These are phyloP conservation scores for Linderina pennispora DNA, from an alignment of 192 early-diverging fungal species.

Conservation along the genomic window DNA sequence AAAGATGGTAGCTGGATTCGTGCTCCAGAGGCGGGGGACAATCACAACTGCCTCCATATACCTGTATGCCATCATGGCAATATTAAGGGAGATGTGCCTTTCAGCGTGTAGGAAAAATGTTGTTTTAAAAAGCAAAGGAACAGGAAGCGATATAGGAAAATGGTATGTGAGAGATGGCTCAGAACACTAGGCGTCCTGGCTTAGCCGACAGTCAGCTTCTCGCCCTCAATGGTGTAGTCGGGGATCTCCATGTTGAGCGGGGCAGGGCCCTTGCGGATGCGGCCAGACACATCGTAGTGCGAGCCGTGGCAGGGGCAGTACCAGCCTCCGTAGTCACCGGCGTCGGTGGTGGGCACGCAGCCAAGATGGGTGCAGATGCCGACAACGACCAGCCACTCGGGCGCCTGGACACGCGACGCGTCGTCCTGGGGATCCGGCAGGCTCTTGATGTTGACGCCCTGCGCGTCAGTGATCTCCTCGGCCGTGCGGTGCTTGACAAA, in stretches of 20 bases:
- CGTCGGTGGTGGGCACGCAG: conserved; percentile 96
- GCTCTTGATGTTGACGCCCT: conserved; percentile 66
- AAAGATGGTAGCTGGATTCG: too few species aligned
- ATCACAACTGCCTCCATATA: too few species aligned
- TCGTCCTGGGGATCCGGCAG: conserved; percentile 92
- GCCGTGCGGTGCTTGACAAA: conserved; percentile 95
- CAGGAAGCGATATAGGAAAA: neutral
- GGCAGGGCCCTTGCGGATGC: conserved; percentile 97
- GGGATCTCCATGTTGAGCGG: conserved; percentile 98
- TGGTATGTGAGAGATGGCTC: neutral
- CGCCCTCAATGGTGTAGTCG: conserved; percentile 64
- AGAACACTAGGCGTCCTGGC: too few species aligned
- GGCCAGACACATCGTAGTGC: conserved; percentile 98
- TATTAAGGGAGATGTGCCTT: too few species aligned
- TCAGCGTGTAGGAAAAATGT: too few species aligned
- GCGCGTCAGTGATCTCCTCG: conserved; percentile 92
- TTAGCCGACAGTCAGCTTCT: conserved; percentile 87
- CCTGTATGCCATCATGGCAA: too few species aligned
- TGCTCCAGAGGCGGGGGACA: too few species aligned
- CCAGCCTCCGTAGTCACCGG: conserved; percentile 98
- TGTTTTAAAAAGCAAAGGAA: conserved; percentile 6
- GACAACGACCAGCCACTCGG: conserved; percentile 96
- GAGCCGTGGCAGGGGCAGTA: conserved; percentile 99
- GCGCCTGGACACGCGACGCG: conserved; percentile 80
- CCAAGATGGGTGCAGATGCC: conserved; percentile 87